Evolutionary conservation across 768 basidiomycete genomes (phyloP).

Genomic region (Megacollybia marginata): DNA sequence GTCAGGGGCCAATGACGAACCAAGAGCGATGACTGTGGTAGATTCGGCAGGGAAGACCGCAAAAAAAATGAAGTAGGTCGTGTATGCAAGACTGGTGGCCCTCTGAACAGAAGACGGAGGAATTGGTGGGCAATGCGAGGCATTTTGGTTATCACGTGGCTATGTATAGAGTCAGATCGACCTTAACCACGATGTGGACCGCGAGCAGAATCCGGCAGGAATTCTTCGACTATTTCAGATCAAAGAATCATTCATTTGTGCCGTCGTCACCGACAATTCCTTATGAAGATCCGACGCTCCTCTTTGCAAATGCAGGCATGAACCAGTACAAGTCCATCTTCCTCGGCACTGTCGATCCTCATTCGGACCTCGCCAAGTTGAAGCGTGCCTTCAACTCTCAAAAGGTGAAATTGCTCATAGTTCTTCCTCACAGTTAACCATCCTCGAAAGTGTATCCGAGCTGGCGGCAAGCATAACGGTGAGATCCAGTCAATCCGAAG

Average conservation of each 20-base stretch:
- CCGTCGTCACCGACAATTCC: slow-evolving; percentile 91
- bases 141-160: slow-evolving; percentile 21
- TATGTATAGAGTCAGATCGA: neutral
- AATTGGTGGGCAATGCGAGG: slow-evolving; percentile 36
- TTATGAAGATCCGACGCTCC: slow-evolving; percentile 94
- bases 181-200: slow-evolving; percentile 47
- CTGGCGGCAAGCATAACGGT: slow-evolving; percentile 99
- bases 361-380: slow-evolving; percentile 84
- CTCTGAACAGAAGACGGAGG: slow-evolving; percentile 22
- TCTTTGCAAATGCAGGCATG: slow-evolving; percentile 99
- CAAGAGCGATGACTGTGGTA: slow-evolving; percentile 3
- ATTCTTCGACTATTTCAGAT: slow-evolving; percentile 85
- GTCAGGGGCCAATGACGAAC: slow-evolving; percentile 6
- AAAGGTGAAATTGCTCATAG: slow-evolving; percentile 33
- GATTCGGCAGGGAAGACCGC: slow-evolving; percentile 9
- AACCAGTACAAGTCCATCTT: slow-evolving; percentile 98
- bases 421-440: neutral
- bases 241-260: slow-evolving; percentile 78
- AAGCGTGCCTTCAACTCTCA: slow-evolving; percentile 94
- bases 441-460: slow-evolving; percentile 72
- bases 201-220: slow-evolving; percentile 78
- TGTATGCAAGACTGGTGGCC: slow-evolving; percentile 23
- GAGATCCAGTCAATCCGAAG: neutral
- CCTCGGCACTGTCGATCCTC: slow-evolving; percentile 94
- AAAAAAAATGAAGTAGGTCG: slow-evolving; percentile 8